A percentile compares a stretch with the other conserved stretches of the same genome.
Evolutionary conservation across 2,329 filamentous ascomycete genomes (phyloP).

Genomic region (Fusarium sp.): DNA sequence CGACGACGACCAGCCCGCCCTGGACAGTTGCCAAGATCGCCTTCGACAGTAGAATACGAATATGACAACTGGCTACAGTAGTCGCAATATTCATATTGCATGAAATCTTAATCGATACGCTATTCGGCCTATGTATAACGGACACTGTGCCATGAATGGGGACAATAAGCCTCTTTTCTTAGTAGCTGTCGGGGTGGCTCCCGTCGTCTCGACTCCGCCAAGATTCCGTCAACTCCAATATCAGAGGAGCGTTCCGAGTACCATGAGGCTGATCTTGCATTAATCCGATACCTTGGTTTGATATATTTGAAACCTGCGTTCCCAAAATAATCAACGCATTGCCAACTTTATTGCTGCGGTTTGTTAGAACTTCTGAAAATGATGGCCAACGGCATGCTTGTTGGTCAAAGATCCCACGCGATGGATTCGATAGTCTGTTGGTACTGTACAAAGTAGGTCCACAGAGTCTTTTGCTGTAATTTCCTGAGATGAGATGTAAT

Average conservation of each 20-base stretch:
- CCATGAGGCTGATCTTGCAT: constrained; percentile 10
- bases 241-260: constrained; percentile 1
- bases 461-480: constrained; percentile 36
- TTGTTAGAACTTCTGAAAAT: not conserved
- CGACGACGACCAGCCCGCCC: not conserved
- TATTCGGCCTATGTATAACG: constrained; percentile 7
- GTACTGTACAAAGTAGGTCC: constrained; percentile 25
- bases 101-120: constrained; percentile 6
- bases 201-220: constrained; percentile 7
- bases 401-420: not conserved
- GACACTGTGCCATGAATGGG: constrained; percentile 32
- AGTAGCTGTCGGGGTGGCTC: constrained; percentile 9
- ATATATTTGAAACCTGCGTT: constrained; percentile 14
- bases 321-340: not conserved
- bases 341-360: not conserved
- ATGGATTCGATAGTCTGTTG: constrained; percentile 31
- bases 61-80: not conserved
- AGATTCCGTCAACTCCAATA: not conserved
- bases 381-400: not conserved
- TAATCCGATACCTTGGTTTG: constrained; percentile 12
- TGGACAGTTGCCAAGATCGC: not conserved
- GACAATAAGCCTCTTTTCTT: constrained; percentile 29
- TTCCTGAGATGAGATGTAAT: constrained; percentile 46
- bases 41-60: not conserved
- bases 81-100: constrained; percentile 7